A percentile compares a stretch with the other conserved stretches of the same genome.
phyloP scores from a whole-genome alignment of 2,329 filamentous ascomycete genomes.

The Colletotrichum destructivum region DNA sequence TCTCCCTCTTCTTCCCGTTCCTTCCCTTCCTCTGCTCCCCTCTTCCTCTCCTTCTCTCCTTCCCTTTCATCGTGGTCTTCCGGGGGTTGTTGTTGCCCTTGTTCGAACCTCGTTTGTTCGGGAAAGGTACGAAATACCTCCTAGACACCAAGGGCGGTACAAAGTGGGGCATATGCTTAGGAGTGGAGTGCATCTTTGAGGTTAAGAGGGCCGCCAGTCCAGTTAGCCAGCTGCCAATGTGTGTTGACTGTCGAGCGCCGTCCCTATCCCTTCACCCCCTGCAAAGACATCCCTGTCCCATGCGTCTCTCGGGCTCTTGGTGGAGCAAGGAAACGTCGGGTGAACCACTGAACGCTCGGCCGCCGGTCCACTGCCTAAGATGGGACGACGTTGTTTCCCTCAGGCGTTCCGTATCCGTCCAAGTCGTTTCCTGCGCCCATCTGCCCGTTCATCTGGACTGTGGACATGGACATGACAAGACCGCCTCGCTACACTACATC shows the following conservation, averaged over 20 bases:
- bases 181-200: background rate
- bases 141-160: constrained; percentile 11
- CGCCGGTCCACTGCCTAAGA: constrained; percentile 39
- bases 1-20: too few relatives aligned
- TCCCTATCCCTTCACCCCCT: constrained; percentile 2
- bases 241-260: constrained; percentile 6
- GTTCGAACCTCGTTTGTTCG: constrained; percentile 27
- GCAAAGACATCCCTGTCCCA: constrained; percentile 1
- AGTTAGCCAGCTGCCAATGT: background rate
- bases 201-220: constrained; percentile 13
- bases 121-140: constrained; percentile 23
- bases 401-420: constrained; percentile 25
- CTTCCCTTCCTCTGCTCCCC: background rate
- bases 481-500: background rate
- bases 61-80: background rate
- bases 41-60: background rate
- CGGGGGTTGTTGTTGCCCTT: constrained; percentile 24
- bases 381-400: constrained; percentile 40
- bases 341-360: constrained; percentile 34
- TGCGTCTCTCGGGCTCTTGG: constrained; percentile 6
- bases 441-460: constrained; percentile 3
- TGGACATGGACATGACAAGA: too few relatives aligned
- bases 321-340: constrained; percentile 22
- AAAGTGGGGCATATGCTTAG: constrained; percentile 11
- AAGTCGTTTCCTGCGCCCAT: constrained; percentile 10